A percentile compares a stretch with the other conserved stretches of the same genome.
phyloP scores from a whole-genome alignment of 2,329 filamentous ascomycete genomes.

The Xylariomycetidae sp. region DNA sequence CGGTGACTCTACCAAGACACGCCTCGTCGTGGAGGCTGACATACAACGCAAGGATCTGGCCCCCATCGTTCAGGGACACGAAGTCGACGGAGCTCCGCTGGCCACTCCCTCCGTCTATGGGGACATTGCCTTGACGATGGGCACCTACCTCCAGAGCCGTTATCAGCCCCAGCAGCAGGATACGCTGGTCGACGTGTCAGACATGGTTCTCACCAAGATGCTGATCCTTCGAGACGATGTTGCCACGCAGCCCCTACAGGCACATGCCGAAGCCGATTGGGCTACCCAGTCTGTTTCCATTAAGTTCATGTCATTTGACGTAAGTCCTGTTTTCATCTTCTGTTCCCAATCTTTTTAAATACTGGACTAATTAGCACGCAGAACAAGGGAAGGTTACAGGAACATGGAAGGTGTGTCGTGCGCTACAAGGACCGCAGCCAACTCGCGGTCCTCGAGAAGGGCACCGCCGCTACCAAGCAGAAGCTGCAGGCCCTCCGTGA shows the following conservation, averaged over 20 bases:
- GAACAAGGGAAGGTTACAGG: slow-evolving; percentile 9
- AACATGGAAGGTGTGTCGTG: slow-evolving; percentile 16
- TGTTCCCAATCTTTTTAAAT: not conserved
- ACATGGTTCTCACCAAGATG: slow-evolving; percentile 50
- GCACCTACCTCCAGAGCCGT: slow-evolving; percentile 49
- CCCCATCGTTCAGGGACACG: slow-evolving; percentile 42
- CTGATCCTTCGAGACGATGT: slow-evolving; percentile 37
- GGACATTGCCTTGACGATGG: slow-evolving; percentile 55
- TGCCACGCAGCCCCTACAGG: slow-evolving; percentile 40
- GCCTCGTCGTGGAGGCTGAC: slow-evolving; percentile 49
- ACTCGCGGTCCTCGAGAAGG: slow-evolving; percentile 10
- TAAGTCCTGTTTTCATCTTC: slow-evolving; percentile 1
- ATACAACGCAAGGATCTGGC: slow-evolving; percentile 51
- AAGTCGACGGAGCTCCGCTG: slow-evolving; percentile 16
- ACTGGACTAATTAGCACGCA: not conserved
- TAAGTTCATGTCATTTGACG: slow-evolving; percentile 27
- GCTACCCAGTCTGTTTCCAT: slow-evolving; percentile 36
- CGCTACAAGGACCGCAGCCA: slow-evolving; percentile 14
- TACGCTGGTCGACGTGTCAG: slow-evolving; percentile 36
- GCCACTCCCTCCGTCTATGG: slow-evolving; percentile 48
- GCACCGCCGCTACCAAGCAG: slow-evolving; percentile 6
- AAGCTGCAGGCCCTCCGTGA: slow-evolving; percentile 16
- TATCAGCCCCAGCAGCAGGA: slow-evolving; percentile 39
- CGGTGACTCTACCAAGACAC: slow-evolving; percentile 33
- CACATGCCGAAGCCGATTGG: slow-evolving; percentile 43